A percentile compares a stretch with the other conserved stretches of the same genome.
phyloP scores from a whole-genome alignment of 345 rosid genomes.

The Euphorbia peplus region DNA sequence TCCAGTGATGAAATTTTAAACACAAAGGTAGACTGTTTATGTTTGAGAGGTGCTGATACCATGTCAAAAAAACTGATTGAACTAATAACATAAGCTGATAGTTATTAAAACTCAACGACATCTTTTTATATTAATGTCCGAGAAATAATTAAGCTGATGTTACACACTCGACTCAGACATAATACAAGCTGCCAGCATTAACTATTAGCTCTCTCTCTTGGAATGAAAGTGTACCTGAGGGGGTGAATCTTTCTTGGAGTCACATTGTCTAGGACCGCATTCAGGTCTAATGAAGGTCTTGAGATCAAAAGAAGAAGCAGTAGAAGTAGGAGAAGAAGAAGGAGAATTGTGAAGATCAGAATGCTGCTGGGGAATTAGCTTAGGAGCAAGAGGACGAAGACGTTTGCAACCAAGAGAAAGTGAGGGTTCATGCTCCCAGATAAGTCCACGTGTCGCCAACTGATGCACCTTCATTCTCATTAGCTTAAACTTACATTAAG shows the following conservation, averaged over 20 bases:
- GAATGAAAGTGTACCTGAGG: conserved; percentile 34
- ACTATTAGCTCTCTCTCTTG: too few relatives aligned
- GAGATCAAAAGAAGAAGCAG: conserved; percentile 69
- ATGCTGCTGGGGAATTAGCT: conserved; percentile 36
- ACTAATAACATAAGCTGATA: too few relatives aligned
- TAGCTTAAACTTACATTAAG: too few relatives aligned
- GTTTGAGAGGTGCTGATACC: too few relatives aligned
- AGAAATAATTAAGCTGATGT: too few relatives aligned
- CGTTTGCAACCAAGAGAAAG: conserved; percentile 86
- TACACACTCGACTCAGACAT: too few relatives aligned
- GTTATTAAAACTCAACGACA: too few relatives aligned
- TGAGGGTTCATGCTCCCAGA: conserved; percentile 69
- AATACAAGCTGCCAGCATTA: too few relatives aligned
- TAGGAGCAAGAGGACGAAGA: conserved; percentile 85
- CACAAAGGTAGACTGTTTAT: too few relatives aligned
- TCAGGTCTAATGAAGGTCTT: conserved; percentile 85
- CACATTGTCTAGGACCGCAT: conserved; percentile 44
- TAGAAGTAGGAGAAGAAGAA: conserved; percentile 24
- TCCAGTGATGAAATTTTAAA: too few relatives aligned
- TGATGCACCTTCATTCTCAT: conserved; percentile 75
- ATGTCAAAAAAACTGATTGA: too few relatives aligned
- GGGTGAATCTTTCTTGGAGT: conserved; percentile 45
- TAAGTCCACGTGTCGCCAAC: conserved; percentile 64
- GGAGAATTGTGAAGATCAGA: not conserved
- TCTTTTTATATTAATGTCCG: too few relatives aligned